Evolutionary conservation across 1,139 yeast genomes (phyloP), one percentile per base, ranked within the genome.

Genomic region (Pichia sp.): DNA sequence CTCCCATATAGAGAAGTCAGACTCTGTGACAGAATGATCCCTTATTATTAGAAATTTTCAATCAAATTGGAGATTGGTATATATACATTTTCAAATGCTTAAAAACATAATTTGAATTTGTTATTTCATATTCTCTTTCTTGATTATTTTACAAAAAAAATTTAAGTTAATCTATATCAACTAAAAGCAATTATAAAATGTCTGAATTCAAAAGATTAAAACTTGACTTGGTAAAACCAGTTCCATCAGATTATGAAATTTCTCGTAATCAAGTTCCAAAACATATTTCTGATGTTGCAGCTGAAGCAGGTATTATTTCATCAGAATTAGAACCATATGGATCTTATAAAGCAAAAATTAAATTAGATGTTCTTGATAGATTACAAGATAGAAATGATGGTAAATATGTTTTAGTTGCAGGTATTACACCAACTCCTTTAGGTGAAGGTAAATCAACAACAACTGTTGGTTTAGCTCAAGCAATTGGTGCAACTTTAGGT

Each of bases 381-480:
- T 71, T 87, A 57, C 62, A 71, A 54, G 66, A 71, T 57, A 80
- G 83, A 60, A 71, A 72, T 55, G 77, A 87, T 63, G 98, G 97
- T 64, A 85, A 87, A 63, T 92, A 90, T 66, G 80, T 92, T 46
- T 76, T 92, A 51, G 97, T 92, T 40, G 87, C 97, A 9, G 98
- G 98, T 67, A 92, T 92, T 63, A 92, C 98, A 3, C 98, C 98
- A 50, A 92, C 98, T 23, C 98, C 98, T 35, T 76, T 92, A 49
- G 98, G 98, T 61, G 98, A 92, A 70, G 98, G 98, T 65, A 92
- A 92, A 68, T 85, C 96, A 30, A 92, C 98, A 51, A 92, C 97
- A 41, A 90, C 97, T 30, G 89, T 92, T 60, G 98, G 98, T 54
- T 74, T 92, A 51, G 96, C 95, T 16, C 97, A 92, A 69, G 96